Evolutionary conservation across 257 asterid species (phyloP), one percentile per base, ranked within the genome.

Genomic region (Solanum neorickii): DNA sequence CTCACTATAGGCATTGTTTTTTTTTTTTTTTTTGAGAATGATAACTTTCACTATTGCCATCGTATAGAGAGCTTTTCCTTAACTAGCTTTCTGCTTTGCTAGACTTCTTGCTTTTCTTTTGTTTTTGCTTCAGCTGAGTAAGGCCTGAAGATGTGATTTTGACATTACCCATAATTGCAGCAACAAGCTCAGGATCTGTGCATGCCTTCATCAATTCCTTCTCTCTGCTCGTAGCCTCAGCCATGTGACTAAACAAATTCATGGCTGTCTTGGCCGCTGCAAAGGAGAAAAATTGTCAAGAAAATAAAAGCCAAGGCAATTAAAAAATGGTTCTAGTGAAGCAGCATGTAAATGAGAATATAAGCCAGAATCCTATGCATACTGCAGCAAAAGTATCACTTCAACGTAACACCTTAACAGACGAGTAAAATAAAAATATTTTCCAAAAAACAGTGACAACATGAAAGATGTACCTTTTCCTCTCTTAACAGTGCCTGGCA

Each of bases 131-230:
- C 88, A 96, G 92, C 91, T 96, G 99, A 86, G 98, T 88, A 44
- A 97, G 95, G 85, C 99, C 99, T 15, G 99, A 98, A 29, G 99
- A 95, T 42, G 99, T 93, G 84, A 97, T 94, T 93, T 97, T 97
- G 42, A 92, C 98, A 29, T 97, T 97, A 85, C 99, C 98, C 39
- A 95, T 68, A 44, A 97, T 91, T 35, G 98, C 96, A 88, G 99
- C 98, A 87, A 94, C 95, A 52, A 97, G 98, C 90, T 97, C 99
- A 41, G 98, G 95, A 88, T 96, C 99, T n/a, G 99, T 95, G 94
- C 98, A 95, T 14, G 96, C 98, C 94, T 96, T 96, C 98, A 96
- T 96, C 88, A 96, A 66, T 91, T 96, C 99, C 93, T 94, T 97
- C 91, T 97, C 99, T 89, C 99, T 92, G 75, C 74, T 89, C 33